Evolutionary conservation across 202 grass and related monocot species (phyloP).

Genomic region (Eragrostis tef): DNA sequence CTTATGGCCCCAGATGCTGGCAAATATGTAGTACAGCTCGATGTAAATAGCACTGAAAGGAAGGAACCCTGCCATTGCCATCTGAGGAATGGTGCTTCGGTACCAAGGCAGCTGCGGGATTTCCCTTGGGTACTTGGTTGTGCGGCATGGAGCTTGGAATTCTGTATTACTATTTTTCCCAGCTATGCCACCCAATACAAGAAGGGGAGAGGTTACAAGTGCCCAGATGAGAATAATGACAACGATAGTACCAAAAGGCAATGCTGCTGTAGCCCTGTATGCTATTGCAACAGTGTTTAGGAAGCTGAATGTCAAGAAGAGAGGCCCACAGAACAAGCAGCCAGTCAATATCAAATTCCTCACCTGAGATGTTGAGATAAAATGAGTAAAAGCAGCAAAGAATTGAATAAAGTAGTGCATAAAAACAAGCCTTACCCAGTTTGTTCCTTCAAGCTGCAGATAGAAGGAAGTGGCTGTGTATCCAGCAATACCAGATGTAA

Average conservation of each 20-base stretch:
- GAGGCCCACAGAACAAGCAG: slow-evolving; percentile 81
- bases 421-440: slow-evolving; percentile 70
- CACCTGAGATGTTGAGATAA: slow-evolving; percentile 61
- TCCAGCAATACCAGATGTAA: slow-evolving; percentile 91
- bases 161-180: slow-evolving; percentile 89
- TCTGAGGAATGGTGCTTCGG: slow-evolving; percentile 79
- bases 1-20: slow-evolving; percentile 94
- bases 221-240: slow-evolving; percentile 93
- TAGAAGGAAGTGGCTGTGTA: slow-evolving; percentile 89
- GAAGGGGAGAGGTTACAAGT: slow-evolving; percentile 80
- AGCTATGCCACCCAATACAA: slow-evolving; percentile 87
- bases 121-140: slow-evolving; percentile 90
- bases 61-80: slow-evolving; percentile 94
- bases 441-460: slow-evolving; percentile 82
- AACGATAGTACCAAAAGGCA: slow-evolving; percentile 86
- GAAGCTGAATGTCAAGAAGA: slow-evolving; percentile 92
- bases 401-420: slow-evolving; percentile 2
- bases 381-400: slow-evolving; percentile 37
- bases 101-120: slow-evolving; percentile 89
- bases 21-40: slow-evolving; percentile 92
- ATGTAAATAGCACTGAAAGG: slow-evolving; percentile 95
- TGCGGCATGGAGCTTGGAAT: slow-evolving; percentile 82
- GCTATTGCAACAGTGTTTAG: slow-evolving; percentile 88
- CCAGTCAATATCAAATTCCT: slow-evolving; percentile 91
- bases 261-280: slow-evolving; percentile 80